phyloP scores from a whole-genome alignment of 2,329 filamentous ascomycete species.

The Septoria petroselini region DNA sequence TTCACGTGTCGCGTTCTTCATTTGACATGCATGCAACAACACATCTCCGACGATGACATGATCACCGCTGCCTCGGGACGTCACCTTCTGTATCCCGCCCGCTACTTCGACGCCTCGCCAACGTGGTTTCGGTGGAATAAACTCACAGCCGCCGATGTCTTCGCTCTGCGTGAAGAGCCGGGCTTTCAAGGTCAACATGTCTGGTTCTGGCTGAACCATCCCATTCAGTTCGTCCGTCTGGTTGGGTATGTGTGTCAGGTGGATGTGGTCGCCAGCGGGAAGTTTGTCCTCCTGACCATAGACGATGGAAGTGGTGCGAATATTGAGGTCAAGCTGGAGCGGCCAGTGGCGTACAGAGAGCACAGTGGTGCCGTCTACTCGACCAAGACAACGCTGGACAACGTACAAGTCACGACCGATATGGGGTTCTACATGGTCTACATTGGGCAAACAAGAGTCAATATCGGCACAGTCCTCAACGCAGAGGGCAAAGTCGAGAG shows the following conservation, averaged over 20 bases:
- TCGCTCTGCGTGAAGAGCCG: constrained; percentile 47
- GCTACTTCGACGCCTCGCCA: constrained; percentile 59
- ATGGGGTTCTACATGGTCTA: constrained; percentile 46
- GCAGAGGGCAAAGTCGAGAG: constrained; percentile 55
- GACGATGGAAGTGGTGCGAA: constrained; percentile 61
- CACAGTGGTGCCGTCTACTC: constrained; percentile 6
- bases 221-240: constrained; percentile 48
- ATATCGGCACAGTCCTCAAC: constrained; percentile 53
- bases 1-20: too few species aligned
- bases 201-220: constrained; percentile 56
- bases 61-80: constrained; percentile 26
- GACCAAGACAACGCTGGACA: constrained; percentile 37
- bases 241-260: constrained; percentile 48
- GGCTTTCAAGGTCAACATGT: constrained; percentile 56
- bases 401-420: constrained; percentile 40
- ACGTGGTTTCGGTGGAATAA: constrained; percentile 64
- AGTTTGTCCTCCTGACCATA: constrained; percentile 51
- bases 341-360: constrained; percentile 20
- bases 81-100: constrained; percentile 53
- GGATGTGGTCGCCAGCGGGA: constrained; percentile 37
- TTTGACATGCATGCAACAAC: constrained; percentile 6
- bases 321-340: constrained; percentile 55
- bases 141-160: constrained; percentile 55
- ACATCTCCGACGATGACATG: constrained; percentile 37
- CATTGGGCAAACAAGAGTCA: constrained; percentile 38